Conservation (phyloP, 306 rosid species). For the Sindora glabra region DNA sequence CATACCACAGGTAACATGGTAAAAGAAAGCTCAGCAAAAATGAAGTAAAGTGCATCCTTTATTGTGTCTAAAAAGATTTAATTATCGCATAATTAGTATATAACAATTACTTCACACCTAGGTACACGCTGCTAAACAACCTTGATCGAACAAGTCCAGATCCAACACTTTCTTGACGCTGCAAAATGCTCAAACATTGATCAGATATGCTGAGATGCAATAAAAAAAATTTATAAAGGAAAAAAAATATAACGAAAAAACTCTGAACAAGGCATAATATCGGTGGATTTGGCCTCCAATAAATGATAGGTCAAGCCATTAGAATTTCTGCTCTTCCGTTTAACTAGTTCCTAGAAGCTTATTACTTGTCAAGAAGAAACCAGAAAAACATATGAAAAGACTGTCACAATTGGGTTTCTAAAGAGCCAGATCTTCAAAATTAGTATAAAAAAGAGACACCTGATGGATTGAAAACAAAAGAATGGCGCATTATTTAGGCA, state of each 20-base stretch:
- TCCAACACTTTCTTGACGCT: conserved; percentile 31
- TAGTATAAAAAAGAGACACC: too few species aligned
- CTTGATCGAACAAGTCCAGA: conserved; percentile 38
- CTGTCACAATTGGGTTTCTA: too few species aligned
- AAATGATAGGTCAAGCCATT: background rate
- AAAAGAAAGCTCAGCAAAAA: too few species aligned
- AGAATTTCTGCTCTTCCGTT: background rate
- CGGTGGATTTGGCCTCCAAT: background rate
- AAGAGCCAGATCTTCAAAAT: too few species aligned
- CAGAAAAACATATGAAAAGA: too few species aligned
- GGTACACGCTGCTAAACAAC: conserved; percentile 4
- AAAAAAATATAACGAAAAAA: background rate
- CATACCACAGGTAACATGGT: too few species aligned
- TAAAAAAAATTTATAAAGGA: background rate
- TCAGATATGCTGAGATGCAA: background rate
- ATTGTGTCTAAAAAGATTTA: too few species aligned
- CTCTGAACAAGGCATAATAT: too few species aligned
- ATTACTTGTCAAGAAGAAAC: too few species aligned
- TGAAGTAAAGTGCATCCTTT: background rate
- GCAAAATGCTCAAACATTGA: conserved; percentile 2
- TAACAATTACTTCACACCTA: background rate
- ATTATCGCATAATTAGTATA: background rate
- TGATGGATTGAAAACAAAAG: too few species aligned
- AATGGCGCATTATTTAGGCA: too few species aligned
- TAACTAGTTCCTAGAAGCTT: background rate